These are phyloP conservation scores for Cordyceps cateniannulata DNA, from an alignment of 2,329 filamentous ascomycete genomes.

Conservation along the genomic window DNA sequence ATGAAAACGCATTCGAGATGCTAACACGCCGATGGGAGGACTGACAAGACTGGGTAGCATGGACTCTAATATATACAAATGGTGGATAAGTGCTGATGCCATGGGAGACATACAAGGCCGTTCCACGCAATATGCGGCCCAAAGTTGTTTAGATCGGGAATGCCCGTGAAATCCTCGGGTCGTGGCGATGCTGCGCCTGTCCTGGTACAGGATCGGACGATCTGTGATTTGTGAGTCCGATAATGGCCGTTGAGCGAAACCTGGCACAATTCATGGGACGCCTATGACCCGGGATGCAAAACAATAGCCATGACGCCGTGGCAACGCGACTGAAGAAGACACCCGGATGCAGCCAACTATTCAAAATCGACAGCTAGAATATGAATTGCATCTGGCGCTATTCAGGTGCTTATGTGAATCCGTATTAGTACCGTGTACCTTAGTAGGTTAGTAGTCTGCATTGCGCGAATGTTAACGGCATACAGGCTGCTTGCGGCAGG, in stretches of 20 bases:
- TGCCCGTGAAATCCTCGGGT: not conserved
- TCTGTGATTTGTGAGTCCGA: not conserved
- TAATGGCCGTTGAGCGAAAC: not conserved
- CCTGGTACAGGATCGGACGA: not conserved
- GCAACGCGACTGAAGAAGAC: not conserved
- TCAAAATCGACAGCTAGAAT: too few relatives aligned
- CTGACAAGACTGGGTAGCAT: not conserved
- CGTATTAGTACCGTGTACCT: too few relatives aligned
- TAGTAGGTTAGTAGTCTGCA: too few relatives aligned
- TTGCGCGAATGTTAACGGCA: too few relatives aligned
- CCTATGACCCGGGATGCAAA: not conserved
- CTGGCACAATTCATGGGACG: not conserved
- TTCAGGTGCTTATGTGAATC: too few relatives aligned
- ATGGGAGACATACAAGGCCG: not conserved
- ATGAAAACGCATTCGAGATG: too few relatives aligned
- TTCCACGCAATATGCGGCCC: not conserved
- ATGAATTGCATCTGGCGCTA: too few relatives aligned
- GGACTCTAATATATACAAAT: not conserved
- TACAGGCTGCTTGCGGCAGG: not conserved
- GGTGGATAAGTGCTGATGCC: not conserved
- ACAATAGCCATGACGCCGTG: not conserved
- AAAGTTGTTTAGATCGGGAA: not conserved
- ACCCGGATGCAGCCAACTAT: too few relatives aligned
- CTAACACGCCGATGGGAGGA: not conserved
- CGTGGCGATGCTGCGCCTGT: not conserved